phyloP scores from a whole-genome alignment of 192 early-diverging fungal genomes.

The Gonapodya sp. region DNA sequence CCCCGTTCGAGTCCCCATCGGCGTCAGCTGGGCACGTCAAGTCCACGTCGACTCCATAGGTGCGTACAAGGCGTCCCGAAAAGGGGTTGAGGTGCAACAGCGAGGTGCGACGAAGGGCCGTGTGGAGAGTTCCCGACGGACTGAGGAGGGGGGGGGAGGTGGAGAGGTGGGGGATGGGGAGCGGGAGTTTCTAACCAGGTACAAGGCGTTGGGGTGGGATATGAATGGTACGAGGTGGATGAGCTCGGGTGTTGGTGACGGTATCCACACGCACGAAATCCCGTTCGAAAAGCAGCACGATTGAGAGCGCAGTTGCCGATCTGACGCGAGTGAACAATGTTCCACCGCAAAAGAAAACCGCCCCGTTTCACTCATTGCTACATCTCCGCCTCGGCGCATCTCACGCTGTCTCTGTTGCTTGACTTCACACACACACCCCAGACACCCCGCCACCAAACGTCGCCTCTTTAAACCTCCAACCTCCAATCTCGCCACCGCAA shows the following conservation, averaged over 20 bases:
- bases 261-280: too few species aligned
- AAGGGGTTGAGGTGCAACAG: not conserved
- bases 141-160: not conserved
- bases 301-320: too few species aligned
- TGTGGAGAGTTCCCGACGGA: not conserved
- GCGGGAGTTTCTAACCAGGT: not conserved
- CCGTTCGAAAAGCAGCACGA: too few species aligned
- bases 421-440: too few species aligned
- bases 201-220: not conserved
- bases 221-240: not conserved
- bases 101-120: not conserved
- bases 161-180: not conserved
- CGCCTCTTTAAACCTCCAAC: too few species aligned
- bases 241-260: too few species aligned
- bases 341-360: too few species aligned
- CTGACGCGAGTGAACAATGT: too few species aligned
- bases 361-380: too few species aligned
- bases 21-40: not conserved
- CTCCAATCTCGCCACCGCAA: too few species aligned
- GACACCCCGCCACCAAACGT: not conserved
- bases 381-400: too few species aligned
- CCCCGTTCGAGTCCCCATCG: not conserved
- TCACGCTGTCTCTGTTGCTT: too few species aligned
- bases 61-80: not conserved
- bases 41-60: not conserved